phyloP scores from a whole-genome alignment of 495 filamentous ascomycete genomes.

The Penicillium psychrofluorescens region DNA sequence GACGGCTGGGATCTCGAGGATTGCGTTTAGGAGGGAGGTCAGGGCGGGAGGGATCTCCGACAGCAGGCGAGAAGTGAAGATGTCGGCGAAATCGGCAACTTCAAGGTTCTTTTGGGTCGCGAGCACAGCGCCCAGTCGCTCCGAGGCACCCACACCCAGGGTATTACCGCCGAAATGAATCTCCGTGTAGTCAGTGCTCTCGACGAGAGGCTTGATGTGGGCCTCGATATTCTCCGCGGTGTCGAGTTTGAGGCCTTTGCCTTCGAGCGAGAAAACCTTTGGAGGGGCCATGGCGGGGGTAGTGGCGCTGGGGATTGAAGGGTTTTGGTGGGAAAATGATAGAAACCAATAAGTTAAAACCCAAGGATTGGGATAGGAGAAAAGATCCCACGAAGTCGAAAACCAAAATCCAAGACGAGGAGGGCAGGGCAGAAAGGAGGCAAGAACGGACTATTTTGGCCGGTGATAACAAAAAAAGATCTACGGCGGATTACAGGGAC shows the following conservation, averaged over 20 bases:
- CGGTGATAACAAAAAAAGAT: conserved; percentile 18
- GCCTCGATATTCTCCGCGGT: conserved; percentile 76
- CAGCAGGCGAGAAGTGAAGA: conserved; percentile 91
- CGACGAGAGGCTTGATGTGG: conserved; percentile 68
- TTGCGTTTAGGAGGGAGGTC: conserved; percentile 72
- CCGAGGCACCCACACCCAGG: conserved; percentile 77
- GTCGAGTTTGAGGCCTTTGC: conserved; percentile 84
- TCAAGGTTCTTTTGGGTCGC: conserved; percentile 72
- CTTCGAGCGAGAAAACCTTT: conserved; percentile 85
- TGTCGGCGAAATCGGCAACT: conserved; percentile 87
- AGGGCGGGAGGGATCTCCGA: conserved; percentile 90
- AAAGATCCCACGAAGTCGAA: background rate
- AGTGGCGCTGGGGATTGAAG: conserved; percentile 15
- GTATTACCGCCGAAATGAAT: conserved; percentile 85
- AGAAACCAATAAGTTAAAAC: conserved; percentile 4
- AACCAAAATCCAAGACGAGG: conserved; percentile 1
- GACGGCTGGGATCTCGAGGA: conserved; percentile 73
- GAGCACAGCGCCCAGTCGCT: conserved; percentile 72
- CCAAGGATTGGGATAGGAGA: background rate
- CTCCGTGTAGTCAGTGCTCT: conserved; percentile 70
- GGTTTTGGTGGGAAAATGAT: conserved; percentile 2
- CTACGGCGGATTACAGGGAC: conserved; percentile 11
- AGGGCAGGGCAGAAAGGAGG: conserved; percentile 1
- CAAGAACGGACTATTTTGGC: conserved; percentile 11
- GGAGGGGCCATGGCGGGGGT: conserved; percentile 45